Evolutionary conservation across 495 filamentous ascomycete genomes (phyloP).

Genomic region (Xylaria nigripes): DNA sequence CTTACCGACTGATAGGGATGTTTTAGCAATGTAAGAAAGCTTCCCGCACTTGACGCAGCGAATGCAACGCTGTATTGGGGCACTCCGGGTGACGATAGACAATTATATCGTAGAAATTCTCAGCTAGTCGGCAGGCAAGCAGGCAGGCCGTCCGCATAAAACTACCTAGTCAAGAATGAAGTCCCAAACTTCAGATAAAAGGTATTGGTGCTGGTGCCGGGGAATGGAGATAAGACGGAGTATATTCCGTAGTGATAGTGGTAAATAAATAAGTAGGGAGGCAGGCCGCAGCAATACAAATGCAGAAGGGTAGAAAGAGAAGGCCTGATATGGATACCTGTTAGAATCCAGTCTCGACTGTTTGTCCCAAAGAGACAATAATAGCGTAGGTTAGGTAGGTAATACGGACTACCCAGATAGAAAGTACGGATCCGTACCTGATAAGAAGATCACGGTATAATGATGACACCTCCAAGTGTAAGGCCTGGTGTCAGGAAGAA

Average conservation of each 20-base stretch:
- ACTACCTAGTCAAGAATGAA: neutral
- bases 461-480: neutral
- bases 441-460: neutral
- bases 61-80: neutral
- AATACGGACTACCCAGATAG: too few relatives aligned
- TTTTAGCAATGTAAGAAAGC: conserved; percentile 8
- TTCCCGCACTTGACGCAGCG: conserved; percentile 10
- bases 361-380: neutral
- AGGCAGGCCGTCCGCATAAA: neutral
- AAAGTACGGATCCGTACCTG: too few relatives aligned
- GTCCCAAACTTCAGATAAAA: too few relatives aligned
- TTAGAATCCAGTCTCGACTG: too few relatives aligned
- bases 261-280: neutral
- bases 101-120: neutral
- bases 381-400: neutral
- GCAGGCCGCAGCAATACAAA: neutral
- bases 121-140: neutral
- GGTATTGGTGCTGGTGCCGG: too few relatives aligned
- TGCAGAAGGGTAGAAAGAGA: neutral
- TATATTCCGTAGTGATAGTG: neutral
- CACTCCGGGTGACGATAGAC: neutral
- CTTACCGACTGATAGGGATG: conserved; percentile 20
- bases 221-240: neutral
- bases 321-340: neutral
- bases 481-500: too few relatives aligned